Evolutionary conservation across 345 rosid genomes (phyloP), one percentile per base, ranked within the genome.

Genomic region (Eucalyptus erythrocorys): DNA sequence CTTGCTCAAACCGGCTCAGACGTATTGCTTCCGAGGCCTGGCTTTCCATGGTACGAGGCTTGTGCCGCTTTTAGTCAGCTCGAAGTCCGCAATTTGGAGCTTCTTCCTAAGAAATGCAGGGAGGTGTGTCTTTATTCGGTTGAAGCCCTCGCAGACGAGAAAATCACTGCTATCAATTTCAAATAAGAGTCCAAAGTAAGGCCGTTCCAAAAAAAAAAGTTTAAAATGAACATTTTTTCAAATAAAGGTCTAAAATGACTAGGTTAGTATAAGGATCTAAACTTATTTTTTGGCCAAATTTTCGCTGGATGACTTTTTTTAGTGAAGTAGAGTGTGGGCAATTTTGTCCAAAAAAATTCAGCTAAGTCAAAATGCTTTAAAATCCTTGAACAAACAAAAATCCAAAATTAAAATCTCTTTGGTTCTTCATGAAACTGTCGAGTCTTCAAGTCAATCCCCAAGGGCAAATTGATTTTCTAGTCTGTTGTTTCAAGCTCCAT

Each of bases 31-130:
- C 90, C 92, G 1, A 89, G 90, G 48, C 93, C 93, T 32, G 89
- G 94, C 3, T 93, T 85, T 71, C 93, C 92, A 9, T 3, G 9
- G 30, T 92, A 93, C 45, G 92, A 92, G 59, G 53, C 79, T 57
- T 76, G 55, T 5, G 85, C 90, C 7, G 34, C 88, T 14, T 68
- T 66, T 66, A 87, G 88, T 48, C 26, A 76, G 8, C 57, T 93
- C 6, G 92, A 92, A 76, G 88, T 89, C 8, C 90, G 93, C 12
- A 91, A 89, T 86, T 90, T 55, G 24, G 87, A 92, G 90, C 94
- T 93, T 85, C 24, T 90, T 5, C 93, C 90, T 0, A 92, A 92
- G 2, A 92, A 87, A 40, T 91, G 91, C 26, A 92, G 93, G 94
- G 93, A 93, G 88, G 88, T 91, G 3, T 91, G 91, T 86, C 91